phyloP scores from a whole-genome alignment of 768 basidiomycete genomes.

The Lactarius vividus region DNA sequence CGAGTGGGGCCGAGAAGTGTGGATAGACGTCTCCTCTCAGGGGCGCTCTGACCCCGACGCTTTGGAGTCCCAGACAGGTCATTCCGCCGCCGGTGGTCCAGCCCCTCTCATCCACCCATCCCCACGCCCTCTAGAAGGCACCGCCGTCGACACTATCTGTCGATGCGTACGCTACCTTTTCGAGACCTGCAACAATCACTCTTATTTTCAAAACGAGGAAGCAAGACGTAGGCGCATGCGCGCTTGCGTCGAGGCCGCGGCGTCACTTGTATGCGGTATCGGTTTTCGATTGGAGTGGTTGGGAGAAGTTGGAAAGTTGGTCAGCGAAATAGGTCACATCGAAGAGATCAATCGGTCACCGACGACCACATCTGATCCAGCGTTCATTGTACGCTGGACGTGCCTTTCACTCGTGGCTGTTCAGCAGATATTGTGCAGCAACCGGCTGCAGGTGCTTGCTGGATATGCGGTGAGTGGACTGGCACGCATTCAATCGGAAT shows the following conservation, averaged over 20 bases:
- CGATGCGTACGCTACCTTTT: not conserved
- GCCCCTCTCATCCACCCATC: no score
- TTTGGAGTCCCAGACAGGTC: not conserved
- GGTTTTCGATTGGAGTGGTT: not conserved
- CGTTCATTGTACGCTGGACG: conserved; percentile 5
- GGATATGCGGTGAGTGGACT: conserved; percentile 1
- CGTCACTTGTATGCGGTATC: not conserved
- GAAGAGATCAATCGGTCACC: not conserved
- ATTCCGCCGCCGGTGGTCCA: not conserved
- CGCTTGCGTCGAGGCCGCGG: not conserved
- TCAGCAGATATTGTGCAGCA: not conserved
- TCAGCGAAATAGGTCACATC: conserved; percentile 2
- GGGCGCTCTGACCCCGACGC: not conserved
- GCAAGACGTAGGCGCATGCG: conserved; percentile 4
- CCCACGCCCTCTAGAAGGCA: not conserved
- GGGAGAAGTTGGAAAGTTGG: not conserved
- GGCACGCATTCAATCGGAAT: not conserved
- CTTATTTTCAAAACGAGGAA: not conserved
- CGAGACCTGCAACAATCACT: conserved; percentile 1
- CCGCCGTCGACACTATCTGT: not conserved
- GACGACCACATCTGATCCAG: not conserved
- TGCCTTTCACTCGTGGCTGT: conserved; percentile 8
- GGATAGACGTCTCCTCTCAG: conserved; percentile 1
- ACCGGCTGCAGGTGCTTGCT: not conserved
- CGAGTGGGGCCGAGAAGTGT: conserved; percentile 11